Evolutionary conservation across 352 stramenopile genomes (phyloP).

Genomic region (Globisporangium paroecandrum): DNA sequence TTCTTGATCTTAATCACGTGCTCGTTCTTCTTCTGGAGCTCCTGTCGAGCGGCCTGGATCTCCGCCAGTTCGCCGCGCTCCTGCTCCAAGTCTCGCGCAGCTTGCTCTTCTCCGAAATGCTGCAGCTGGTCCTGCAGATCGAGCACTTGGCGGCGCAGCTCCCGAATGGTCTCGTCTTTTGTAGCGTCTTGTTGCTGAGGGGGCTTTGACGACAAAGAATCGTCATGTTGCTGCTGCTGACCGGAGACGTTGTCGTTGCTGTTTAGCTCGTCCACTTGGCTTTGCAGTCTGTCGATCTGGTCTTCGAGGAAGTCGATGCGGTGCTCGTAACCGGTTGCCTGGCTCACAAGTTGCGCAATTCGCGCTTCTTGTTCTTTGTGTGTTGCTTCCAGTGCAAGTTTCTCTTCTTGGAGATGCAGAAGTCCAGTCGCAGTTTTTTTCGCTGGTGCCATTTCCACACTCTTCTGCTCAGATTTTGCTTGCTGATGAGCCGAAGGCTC

Average conservation of each 20-base stretch:
- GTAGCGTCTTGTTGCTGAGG: neutral
- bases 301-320: slow-evolving; percentile 11
- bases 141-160: slow-evolving; percentile 17
- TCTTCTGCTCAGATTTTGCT: neutral
- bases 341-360: slow-evolving; percentile 22
- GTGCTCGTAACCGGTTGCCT: slow-evolving; percentile 20
- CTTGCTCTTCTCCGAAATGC: slow-evolving; percentile 13
- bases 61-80: slow-evolving; percentile 29
- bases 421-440: slow-evolving; percentile 5
- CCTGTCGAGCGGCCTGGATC: slow-evolving; percentile 27
- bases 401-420: slow-evolving; percentile 22
- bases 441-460: neutral
- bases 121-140: slow-evolving; percentile 23
- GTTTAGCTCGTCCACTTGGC: neutral
- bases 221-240: neutral
- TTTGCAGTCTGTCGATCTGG: slow-evolving; percentile 11
- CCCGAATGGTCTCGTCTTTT: slow-evolving; percentile 18
- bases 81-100: slow-evolving; percentile 24
- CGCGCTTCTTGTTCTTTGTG: slow-evolving; percentile 25
- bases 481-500: neutral
- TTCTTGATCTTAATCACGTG: slow-evolving; percentile 35
- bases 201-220: neutral
- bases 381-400: slow-evolving; percentile 21
- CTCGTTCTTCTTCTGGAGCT: slow-evolving; percentile 40
- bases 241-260: neutral